A percentile compares a stretch with the other conserved stretches of the same genome.
These are phyloP conservation scores for Coelastrella sp. DNA, from an alignment of 139 green algal genomes.

Conservation along the genomic window DNA sequence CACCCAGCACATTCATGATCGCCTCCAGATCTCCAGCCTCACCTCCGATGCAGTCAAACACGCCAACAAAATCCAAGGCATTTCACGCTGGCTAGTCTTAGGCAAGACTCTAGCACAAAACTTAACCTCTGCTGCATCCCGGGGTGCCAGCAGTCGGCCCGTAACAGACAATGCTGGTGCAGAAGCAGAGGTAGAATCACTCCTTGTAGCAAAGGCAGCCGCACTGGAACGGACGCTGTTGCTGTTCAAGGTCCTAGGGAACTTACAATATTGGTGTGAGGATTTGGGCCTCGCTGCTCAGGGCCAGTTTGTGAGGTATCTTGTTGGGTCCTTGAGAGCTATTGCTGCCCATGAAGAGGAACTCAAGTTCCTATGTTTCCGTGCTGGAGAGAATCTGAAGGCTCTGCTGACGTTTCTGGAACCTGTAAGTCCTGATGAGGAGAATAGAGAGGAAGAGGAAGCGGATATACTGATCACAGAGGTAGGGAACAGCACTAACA, in stretches of 20 bases:
- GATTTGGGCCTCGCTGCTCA: background rate
- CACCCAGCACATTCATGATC: slow-evolving; percentile 35
- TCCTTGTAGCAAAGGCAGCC: slow-evolving; percentile 17
- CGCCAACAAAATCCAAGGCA: slow-evolving; percentile 28
- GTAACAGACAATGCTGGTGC: background rate
- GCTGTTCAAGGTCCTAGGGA: slow-evolving; percentile 40
- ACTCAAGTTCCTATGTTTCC: background rate
- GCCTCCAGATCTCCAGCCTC: background rate
- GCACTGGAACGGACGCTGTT: slow-evolving; percentile 34
- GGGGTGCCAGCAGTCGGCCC: background rate
- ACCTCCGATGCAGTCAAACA: slow-evolving; percentile 40
- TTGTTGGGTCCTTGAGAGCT: background rate
- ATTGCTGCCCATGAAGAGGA: background rate
- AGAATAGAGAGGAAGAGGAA: background rate
- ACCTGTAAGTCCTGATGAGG: slow-evolving; percentile 31
- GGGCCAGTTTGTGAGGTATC: background rate
- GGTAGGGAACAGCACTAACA: background rate
- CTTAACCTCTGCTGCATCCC: slow-evolving; percentile 7
- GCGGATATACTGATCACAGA: slow-evolving; percentile 25
- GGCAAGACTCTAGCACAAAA: slow-evolving; percentile 5
- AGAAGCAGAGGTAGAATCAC: background rate
- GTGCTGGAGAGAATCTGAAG: background rate
- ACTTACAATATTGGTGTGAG: slow-evolving; percentile 40
- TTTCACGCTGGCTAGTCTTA: slow-evolving; percentile 17
- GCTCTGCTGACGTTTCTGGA: slow-evolving; percentile 26